These are phyloP conservation scores for Blepharisma japonicum DNA, from an alignment of 73 alveolate species.

Conservation along the genomic window DNA sequence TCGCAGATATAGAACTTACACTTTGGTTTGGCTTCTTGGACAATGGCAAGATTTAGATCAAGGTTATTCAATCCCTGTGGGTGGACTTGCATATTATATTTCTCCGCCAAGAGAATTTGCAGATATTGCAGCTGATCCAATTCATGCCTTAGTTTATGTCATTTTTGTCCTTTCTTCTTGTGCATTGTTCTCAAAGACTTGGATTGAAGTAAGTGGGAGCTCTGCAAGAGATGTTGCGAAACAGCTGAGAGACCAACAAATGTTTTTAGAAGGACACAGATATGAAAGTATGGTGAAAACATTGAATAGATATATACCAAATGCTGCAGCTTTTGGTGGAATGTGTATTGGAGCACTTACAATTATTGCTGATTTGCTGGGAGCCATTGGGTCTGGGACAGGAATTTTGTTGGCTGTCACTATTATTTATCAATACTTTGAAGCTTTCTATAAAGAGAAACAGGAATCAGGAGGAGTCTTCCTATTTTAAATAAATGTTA, in stretches of 20 bases:
- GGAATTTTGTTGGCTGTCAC: slow-evolving; percentile 99
- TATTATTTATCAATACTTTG: slow-evolving; percentile 98
- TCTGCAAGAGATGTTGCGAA: slow-evolving; percentile 98
- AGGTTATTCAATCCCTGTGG: slow-evolving; percentile 98
- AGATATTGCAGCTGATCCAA: slow-evolving; percentile 87
- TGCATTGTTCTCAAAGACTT: slow-evolving; percentile 98
- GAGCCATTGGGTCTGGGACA: slow-evolving; percentile 99
- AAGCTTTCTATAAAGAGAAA: slow-evolving; percentile 87
- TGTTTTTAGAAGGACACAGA: slow-evolving; percentile 94
- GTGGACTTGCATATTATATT: slow-evolving; percentile 98
- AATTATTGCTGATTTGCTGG: slow-evolving; percentile 98
- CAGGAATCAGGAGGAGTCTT: slow-evolving; percentile 43
- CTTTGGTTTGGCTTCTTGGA: slow-evolving; percentile 94
- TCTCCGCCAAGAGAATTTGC: slow-evolving; percentile 94
- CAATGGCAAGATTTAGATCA: slow-evolving; percentile 87
- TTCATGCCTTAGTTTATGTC: slow-evolving; percentile 95
- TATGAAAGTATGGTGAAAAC: slow-evolving; percentile 78
- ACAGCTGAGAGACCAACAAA: slow-evolving; percentile 97
- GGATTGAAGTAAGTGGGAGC: slow-evolving; percentile 98
- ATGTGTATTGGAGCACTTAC: slow-evolving; percentile 99
- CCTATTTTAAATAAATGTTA: neutral
- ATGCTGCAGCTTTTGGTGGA: slow-evolving; percentile 99
- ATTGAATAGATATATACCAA: slow-evolving; percentile 97
- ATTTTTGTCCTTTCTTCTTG: slow-evolving; percentile 95
- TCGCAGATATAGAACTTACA: slow-evolving; percentile 95